These are phyloP conservation scores for Xylaria multiplex DNA, from an alignment of 2,329 filamentous ascomycete genomes.

Conservation along the genomic window DNA sequence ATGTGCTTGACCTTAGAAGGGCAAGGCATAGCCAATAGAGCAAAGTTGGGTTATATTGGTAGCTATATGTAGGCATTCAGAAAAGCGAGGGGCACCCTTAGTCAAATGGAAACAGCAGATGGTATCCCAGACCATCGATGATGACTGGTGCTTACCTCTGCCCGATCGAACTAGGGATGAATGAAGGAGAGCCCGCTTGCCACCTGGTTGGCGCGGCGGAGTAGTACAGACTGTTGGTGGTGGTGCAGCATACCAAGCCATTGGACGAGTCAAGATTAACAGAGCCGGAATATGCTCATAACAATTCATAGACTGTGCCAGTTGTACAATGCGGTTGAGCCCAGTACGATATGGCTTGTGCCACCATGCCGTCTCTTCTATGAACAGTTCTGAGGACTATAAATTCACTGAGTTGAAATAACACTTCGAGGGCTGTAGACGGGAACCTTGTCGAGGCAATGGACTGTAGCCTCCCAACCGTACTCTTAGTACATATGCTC, in stretches of 20 bases:
- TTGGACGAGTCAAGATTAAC: slow-evolving; percentile 15
- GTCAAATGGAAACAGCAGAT: slow-evolving; percentile 24
- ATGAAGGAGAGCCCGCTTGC: slow-evolving; percentile 15
- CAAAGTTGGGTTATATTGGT: slow-evolving; percentile 3
- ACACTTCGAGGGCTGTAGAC: neutral
- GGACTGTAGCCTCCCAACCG: neutral
- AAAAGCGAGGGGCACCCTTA: slow-evolving; percentile 5
- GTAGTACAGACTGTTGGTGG: slow-evolving; percentile 26
- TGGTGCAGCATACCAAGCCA: slow-evolving; percentile 10
- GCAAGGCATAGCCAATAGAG: neutral
- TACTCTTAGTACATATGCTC: neutral
- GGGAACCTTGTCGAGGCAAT: neutral
- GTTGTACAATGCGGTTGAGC: slow-evolving; percentile 13
- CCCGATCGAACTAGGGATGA: slow-evolving; percentile 6
- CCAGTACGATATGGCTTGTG: slow-evolving; percentile 8
- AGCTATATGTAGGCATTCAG: slow-evolving; percentile 35
- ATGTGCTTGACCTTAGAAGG: slow-evolving; percentile 9
- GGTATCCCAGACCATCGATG: slow-evolving; percentile 8
- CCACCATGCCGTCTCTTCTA: neutral
- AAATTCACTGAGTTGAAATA: neutral
- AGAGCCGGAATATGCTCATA: slow-evolving; percentile 12
- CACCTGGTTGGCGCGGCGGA: slow-evolving; percentile 20
- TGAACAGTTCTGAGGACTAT: neutral
- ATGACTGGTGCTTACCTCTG: slow-evolving; percentile 14
- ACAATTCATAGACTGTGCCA: slow-evolving; percentile 2